phyloP scores from a whole-genome alignment of 2,329 filamentous ascomycete genomes.

The Phialophora expanda region DNA sequence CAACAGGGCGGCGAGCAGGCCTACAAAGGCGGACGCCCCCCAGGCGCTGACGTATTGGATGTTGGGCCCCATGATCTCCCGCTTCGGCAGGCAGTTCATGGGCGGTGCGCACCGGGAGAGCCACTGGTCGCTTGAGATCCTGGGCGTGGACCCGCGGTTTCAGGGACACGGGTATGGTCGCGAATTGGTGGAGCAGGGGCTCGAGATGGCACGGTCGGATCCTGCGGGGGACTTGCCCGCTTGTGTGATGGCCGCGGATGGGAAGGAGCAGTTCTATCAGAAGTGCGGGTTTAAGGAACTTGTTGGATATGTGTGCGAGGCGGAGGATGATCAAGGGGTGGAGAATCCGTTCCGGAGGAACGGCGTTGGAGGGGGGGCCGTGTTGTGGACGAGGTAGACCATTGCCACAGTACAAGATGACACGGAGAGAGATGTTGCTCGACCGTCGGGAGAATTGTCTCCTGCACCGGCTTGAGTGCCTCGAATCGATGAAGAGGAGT shows the following conservation, averaged over 20 bases:
- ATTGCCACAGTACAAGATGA: no score
- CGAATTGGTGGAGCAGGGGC: constrained; percentile 21
- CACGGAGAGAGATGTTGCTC: not conserved
- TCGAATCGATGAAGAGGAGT: no score
- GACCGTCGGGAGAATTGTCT: not conserved
- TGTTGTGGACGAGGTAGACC: constrained; percentile 28
- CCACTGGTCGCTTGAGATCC: constrained; percentile 31
- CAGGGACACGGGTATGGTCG: constrained; percentile 28
- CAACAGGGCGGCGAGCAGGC: constrained; percentile 30
- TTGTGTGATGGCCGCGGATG: constrained; percentile 25
- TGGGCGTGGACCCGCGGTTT: constrained; percentile 26
- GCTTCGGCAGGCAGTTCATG: constrained; percentile 23
- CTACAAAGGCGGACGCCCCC: constrained; percentile 43
- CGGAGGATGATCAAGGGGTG: constrained; percentile 12
- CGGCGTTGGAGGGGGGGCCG: constrained; percentile 29
- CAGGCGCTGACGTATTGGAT: constrained; percentile 25
- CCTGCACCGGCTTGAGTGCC: no score
- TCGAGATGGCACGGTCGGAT: constrained; percentile 25
- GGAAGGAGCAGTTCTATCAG: constrained; percentile 30
- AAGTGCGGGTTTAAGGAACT: constrained; percentile 29
- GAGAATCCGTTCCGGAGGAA: constrained; percentile 27
- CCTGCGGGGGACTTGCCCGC: constrained; percentile 23
- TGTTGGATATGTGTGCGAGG: constrained; percentile 24
- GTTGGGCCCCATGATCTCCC: constrained; percentile 8
- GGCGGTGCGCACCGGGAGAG: constrained; percentile 23